Base-by-base conservation (phyloP, 1,284 basidiomycete genomes). In the Agaricales sp. region DNA sequence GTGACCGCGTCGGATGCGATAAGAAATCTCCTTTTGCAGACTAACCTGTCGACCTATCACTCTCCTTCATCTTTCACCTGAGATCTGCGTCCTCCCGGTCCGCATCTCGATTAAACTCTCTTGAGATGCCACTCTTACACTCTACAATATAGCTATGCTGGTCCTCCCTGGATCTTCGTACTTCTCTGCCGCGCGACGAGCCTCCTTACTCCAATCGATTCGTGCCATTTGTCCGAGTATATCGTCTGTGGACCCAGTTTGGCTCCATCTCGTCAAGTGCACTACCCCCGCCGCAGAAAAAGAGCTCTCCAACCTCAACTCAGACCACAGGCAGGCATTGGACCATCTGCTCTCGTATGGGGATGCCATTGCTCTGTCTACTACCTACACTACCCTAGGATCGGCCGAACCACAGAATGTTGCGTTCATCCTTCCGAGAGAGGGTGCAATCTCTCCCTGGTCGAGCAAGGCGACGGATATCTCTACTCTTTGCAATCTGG, bases 391-490 rank as follows among this genome's bases (percentile, higher is more conserved):
- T 16, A 64, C 64, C 18, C 59, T 86, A 30, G 56, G 65, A 22
- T 56, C 60, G 16, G 58, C 18, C 13, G 44, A 4, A 24, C 44
- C 44, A 21, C 57, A 61, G 38, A 78, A 79, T 46, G 67, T 82
- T 4, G 66, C 82, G 23, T 94, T 81, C 62, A 78, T 94, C 35
- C 67, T 87, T 6, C 92, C 92, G n/a, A 71, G 92, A 53, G 73
- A 73, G 8, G 86, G 84, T 2, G 85, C 87, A 25, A 84, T 92
- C 61, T 90, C 87, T 18, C 90, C 90, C 2, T 93, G 90, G 90
- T 91, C 88, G 13, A 88, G 84, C 64, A 93, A 93, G 65, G 90
- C 90, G 3, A 92, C 90, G 11, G 89, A 93, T 58, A 92, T 93
- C 53, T 75, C 87, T 19, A 64, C 69, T 37, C 82, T 89, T 56